Conservation (phyloP, 257 asterid genomes). For the Anisodus tanguticus region DNA sequence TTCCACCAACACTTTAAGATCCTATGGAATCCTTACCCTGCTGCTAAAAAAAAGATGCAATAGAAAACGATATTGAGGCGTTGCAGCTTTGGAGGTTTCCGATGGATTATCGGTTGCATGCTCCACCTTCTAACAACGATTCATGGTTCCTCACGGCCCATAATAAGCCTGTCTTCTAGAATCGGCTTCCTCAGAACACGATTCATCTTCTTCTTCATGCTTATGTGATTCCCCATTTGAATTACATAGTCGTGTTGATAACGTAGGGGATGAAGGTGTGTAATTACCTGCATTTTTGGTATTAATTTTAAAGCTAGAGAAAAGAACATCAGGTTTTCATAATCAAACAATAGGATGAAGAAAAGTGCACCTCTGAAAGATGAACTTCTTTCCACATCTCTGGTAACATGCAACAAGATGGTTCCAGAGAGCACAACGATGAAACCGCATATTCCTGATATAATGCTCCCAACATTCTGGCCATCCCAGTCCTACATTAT, state of each 20-base stretch:
- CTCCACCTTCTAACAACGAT: neutral
- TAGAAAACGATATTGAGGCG: neutral
- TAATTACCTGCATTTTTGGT: constrained; percentile 50
- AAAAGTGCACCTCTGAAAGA: constrained; percentile 61
- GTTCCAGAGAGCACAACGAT: constrained; percentile 79
- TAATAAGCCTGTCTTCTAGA: constrained; percentile 44
- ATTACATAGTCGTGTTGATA: constrained; percentile 57
- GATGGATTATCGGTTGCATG: neutral
- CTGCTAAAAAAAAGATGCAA: neutral
- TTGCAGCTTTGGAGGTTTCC: neutral
- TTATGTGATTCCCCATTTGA: constrained; percentile 53
- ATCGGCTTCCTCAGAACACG: constrained; percentile 41
- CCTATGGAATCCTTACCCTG: neutral
- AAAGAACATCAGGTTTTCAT: neutral
- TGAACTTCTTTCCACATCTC: constrained; percentile 69
- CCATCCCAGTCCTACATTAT: constrained; percentile 80
- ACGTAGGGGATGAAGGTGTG: constrained; percentile 70
- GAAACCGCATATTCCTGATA: constrained; percentile 78
- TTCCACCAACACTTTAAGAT: neutral
- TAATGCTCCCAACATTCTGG: constrained; percentile 64
- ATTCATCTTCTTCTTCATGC: constrained; percentile 51
- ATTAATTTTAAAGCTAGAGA: constrained; percentile 14
- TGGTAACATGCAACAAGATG: constrained; percentile 69
- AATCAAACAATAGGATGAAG: neutral
- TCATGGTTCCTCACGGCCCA: neutral